Conservation (phyloP, 2,329 filamentous ascomycete genomes). For the Fusarium sp. region DNA sequence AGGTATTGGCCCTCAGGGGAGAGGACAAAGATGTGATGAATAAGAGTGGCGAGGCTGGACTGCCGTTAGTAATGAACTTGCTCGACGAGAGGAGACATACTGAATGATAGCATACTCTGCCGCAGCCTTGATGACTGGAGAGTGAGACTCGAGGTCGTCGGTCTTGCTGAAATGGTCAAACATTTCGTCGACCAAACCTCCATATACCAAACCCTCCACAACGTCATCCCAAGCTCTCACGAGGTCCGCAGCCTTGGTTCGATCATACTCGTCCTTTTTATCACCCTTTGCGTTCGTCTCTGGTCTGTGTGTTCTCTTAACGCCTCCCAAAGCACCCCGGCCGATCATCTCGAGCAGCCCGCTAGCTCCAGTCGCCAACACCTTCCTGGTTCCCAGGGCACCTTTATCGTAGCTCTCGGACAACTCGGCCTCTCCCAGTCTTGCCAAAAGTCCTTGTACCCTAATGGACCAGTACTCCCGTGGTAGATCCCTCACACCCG, state of each 20-base stretch:
- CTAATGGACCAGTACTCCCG: slow-evolving; percentile 74
- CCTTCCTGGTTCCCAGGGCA: slow-evolving; percentile 78
- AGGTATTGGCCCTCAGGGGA: slow-evolving; percentile 82
- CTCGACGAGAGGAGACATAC: slow-evolving; percentile 57
- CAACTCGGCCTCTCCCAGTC: slow-evolving; percentile 75
- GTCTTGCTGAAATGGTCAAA: slow-evolving; percentile 72
- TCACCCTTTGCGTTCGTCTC: slow-evolving; percentile 10
- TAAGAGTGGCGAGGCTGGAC: slow-evolving; percentile 75
- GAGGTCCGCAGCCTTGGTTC: slow-evolving; percentile 69
- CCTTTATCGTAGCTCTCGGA: slow-evolving; percentile 88
- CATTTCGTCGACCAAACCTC: slow-evolving; percentile 72
- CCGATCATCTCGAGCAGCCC: slow-evolving; percentile 77
- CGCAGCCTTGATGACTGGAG: slow-evolving; percentile 70
- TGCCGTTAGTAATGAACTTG: slow-evolving; percentile 29
- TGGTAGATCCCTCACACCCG: slow-evolving; percentile 73
- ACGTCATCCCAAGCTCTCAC: slow-evolving; percentile 74
- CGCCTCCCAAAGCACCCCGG: slow-evolving; percentile 73
- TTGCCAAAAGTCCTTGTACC: slow-evolving; percentile 68
- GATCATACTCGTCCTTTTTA: slow-evolving; percentile 64
- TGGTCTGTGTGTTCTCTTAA: slow-evolving; percentile 27
- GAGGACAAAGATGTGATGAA: slow-evolving; percentile 79
- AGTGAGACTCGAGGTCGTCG: slow-evolving; percentile 72
- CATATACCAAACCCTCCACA: slow-evolving; percentile 75
- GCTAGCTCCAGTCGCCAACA: slow-evolving; percentile 77
- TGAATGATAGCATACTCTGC: slow-evolving; percentile 77